Percentiles rank a stretch among this genome's conserved stretches.
These are phyloP conservation scores for Pisolithus thermaeus DNA, from an alignment of 1,284 basidiomycete species.

Conservation along the genomic window DNA sequence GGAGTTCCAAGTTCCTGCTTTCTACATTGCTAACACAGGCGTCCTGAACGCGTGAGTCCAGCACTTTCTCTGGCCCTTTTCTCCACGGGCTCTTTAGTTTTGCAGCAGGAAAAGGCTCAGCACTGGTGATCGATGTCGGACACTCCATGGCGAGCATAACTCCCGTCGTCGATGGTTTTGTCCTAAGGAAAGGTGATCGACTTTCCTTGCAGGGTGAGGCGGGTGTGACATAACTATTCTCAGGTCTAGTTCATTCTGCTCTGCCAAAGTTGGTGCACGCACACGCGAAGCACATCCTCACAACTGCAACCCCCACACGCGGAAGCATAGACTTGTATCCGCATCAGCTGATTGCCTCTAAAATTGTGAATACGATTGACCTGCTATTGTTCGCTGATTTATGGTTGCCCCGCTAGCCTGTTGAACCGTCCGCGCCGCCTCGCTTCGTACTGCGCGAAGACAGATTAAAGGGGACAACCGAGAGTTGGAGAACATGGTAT, in stretches of 20 bases:
- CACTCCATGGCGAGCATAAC: slow-evolving; percentile 86
- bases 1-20: slow-evolving; percentile 89
- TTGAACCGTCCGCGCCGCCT: slow-evolving; percentile 54
- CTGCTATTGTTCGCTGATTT: slow-evolving; percentile 1
- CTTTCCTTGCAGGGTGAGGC: neutral
- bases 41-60: slow-evolving; percentile 84
- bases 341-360: slow-evolving; percentile 84
- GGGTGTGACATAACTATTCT: neutral
- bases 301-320: slow-evolving; percentile 41
- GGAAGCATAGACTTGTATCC: slow-evolving; percentile 63
- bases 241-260: slow-evolving; percentile 66
- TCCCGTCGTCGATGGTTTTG: slow-evolving; percentile 97
- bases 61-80: slow-evolving; percentile 2
- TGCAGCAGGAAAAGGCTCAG: slow-evolving; percentile 93
- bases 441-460: slow-evolving; percentile 71
- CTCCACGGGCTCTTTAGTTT: slow-evolving; percentile 51
- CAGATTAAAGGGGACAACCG: slow-evolving; percentile 66
- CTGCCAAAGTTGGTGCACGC: slow-evolving; percentile 76
- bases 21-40: slow-evolving; percentile 96
- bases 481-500: slow-evolving; percentile 80
- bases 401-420: slow-evolving; percentile 40
- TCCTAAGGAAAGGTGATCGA: slow-evolving; percentile 81
- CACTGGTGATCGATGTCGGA: slow-evolving; percentile 92
- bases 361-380: slow-evolving; percentile 39
- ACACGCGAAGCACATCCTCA: slow-evolving; percentile 62